Base-by-base conservation (phyloP, 1,284 basidiomycete species). In the Heliocybe sulcata region DNA sequence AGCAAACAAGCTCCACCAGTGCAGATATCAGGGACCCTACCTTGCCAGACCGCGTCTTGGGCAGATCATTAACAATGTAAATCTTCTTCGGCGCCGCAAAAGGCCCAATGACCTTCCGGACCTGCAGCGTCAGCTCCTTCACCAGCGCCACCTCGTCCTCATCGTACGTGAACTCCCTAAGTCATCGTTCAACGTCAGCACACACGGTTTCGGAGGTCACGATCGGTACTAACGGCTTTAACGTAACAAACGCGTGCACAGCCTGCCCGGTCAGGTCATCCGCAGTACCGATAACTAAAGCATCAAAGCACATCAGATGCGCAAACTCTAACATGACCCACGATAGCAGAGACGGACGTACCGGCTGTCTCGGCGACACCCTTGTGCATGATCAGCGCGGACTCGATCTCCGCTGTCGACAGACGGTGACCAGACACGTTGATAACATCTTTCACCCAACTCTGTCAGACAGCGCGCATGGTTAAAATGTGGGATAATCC, bases 31-130 rank as follows among this genome's bases (percentile, higher is more conserved):
- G n/a, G 48, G 22, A 47, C 59, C 75, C 38, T 52, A 91, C 88
- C 85, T 98, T 98, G 45, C 96, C 96, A n/a, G 88, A 92, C 53
- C 95, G 81, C 49, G 96, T 99, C 85, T 98, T 98, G 51, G 96
- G 96, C 56, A 98, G 76, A 71, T 98, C 95, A 35, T 66, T 63
- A 61, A 96, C 89, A 63, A 98, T 76, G 71, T 83, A 87, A 65
- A 98, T 85, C 74, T 88, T 90, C 83, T 97, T 97, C 48, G 95
- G 95, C 11, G 91, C 86, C 0, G 96, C 94, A 70, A 98, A 98
- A 1, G 94, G 94, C 2, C 94, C 94, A 60, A 98, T 98, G 45
- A 90, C 88, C 73, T 96, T 97, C 66, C 96, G 85, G 23, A 99
- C 96, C 73, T 98, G 95, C 42, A 98, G 82, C 16, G 88, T 81